Evolutionary conservation across 768 basidiomycete species (phyloP).

Genomic region (Ramaria sp.): DNA sequence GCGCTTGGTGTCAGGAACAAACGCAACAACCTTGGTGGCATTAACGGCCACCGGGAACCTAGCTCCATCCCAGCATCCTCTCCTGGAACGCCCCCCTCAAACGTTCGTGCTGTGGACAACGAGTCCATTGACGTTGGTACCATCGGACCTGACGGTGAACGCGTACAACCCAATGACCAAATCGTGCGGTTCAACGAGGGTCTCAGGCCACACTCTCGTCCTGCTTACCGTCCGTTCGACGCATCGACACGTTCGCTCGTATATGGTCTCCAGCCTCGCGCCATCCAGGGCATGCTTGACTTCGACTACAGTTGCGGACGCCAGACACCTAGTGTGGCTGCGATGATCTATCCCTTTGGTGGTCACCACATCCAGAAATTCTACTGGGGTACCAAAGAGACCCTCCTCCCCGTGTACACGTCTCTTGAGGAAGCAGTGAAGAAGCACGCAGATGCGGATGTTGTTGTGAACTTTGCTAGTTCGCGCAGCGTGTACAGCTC

Average conservation of each 20-base stretch:
- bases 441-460: slow-evolving; percentile 95
- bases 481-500: slow-evolving; percentile 90
- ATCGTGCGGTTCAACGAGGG: slow-evolving; percentile 76
- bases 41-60: slow-evolving; percentile 14
- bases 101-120: slow-evolving; percentile 26
- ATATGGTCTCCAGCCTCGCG: slow-evolving; percentile 96
- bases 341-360: slow-evolving; percentile 99
- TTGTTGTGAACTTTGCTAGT: slow-evolving; percentile 96
- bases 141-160: slow-evolving; percentile 69
- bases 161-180: slow-evolving; percentile 77
- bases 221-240: slow-evolving; percentile 87
- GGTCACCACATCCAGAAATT: slow-evolving; percentile 99
- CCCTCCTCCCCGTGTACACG: slow-evolving; percentile 95
- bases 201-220: slow-evolving; percentile 38
- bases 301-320: slow-evolving; percentile 99
- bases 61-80: slow-evolving; percentile 35
- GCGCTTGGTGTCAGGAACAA: slow-evolving; percentile 80
- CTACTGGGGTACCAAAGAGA: slow-evolving; percentile 99
- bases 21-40: slow-evolving; percentile 22
- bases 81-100: slow-evolving; percentile 33
- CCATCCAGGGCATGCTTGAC: slow-evolving; percentile 97
- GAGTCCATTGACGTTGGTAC: slow-evolving; percentile 43
- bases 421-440: slow-evolving; percentile 78
- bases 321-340: slow-evolving; percentile 81
- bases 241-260: slow-evolving; percentile 92